A percentile compares a stretch with the other conserved stretches of the same genome.
phyloP scores from a whole-genome alignment of 2,329 filamentous ascomycete species.

The Diaporthe eres region DNA sequence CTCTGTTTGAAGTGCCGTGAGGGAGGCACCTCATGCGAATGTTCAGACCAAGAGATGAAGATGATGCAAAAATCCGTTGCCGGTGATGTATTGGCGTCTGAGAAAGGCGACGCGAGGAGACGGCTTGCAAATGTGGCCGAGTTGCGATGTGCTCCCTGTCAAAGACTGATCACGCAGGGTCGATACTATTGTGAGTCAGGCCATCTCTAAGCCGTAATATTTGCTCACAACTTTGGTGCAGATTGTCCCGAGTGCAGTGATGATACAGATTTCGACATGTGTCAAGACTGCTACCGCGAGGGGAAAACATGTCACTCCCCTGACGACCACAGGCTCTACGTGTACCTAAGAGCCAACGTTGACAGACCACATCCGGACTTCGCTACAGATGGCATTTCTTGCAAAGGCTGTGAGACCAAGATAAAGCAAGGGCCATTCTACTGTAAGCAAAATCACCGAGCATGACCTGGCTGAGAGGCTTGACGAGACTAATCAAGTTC shows the following conservation, averaged over 20 bases:
- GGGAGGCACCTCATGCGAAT: constrained; percentile 34
- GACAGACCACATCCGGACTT: constrained; percentile 35
- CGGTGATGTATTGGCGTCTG: constrained; percentile 33
- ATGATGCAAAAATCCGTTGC: constrained; percentile 39
- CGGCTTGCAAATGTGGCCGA: constrained; percentile 36
- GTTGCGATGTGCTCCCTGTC: constrained; percentile 35
- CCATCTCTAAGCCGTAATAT: neutral
- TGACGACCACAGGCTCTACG: constrained; percentile 35
- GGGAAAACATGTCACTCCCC: constrained; percentile 34
- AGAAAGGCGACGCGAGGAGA: constrained; percentile 37
- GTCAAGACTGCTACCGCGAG: constrained; percentile 38
- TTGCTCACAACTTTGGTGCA: neutral
- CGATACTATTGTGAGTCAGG: constrained; percentile 37
- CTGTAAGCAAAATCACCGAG: neutral
- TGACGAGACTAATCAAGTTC: neutral
- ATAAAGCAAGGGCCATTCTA: constrained; percentile 39
- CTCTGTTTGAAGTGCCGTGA: constrained; percentile 38
- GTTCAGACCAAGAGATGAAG: constrained; percentile 34
- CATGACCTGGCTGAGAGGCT: no score
- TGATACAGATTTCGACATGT: constrained; percentile 31
- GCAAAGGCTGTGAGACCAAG: constrained; percentile 27
- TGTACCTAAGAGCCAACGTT: constrained; percentile 38
- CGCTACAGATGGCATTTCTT: constrained; percentile 26
- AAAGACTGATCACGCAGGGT: constrained; percentile 33
- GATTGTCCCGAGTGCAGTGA: constrained; percentile 40